Percentiles rank a stretch among this genome's conserved stretches.
These are phyloP conservation scores for Barbarea vulgaris DNA, from an alignment of 345 rosid genomes.

Conservation along the genomic window DNA sequence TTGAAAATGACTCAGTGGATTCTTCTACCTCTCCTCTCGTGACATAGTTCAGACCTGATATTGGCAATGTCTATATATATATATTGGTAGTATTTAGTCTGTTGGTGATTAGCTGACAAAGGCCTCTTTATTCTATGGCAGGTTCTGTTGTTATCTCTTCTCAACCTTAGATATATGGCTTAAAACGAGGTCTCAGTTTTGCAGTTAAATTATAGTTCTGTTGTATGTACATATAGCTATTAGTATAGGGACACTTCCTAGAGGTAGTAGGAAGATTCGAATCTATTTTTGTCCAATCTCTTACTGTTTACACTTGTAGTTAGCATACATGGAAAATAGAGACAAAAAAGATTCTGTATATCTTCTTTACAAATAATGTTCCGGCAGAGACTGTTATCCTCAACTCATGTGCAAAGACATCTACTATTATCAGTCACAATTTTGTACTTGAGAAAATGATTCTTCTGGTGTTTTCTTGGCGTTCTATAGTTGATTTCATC, in stretches of 20 bases:
- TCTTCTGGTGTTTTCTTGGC: no score
- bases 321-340: conserved; percentile 12
- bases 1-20: conserved; percentile 6
- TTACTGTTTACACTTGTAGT: conserved; percentile 7
- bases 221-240: conserved; percentile 38
- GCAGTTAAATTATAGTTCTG: neutral
- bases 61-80: neutral
- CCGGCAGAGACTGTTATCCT: neutral
- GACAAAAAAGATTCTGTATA: neutral
- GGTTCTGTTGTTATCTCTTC: conserved; percentile 32
- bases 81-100: neutral
- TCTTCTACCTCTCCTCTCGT: neutral
- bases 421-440: neutral
- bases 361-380: neutral
- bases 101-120: neutral
- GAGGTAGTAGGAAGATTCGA: conserved; percentile 43
- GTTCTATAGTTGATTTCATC: no score
- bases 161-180: conserved; percentile 22
- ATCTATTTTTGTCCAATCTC: conserved; percentile 1
- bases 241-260: conserved; percentile 41
- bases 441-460: no score
- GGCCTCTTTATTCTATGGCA: conserved; percentile 19
- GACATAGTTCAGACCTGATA: neutral
- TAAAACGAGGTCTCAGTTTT: conserved; percentile 26
- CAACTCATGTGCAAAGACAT: neutral